phyloP scores from a whole-genome alignment of 2,329 filamentous ascomycete genomes.

The Colletotrichum sp. region DNA sequence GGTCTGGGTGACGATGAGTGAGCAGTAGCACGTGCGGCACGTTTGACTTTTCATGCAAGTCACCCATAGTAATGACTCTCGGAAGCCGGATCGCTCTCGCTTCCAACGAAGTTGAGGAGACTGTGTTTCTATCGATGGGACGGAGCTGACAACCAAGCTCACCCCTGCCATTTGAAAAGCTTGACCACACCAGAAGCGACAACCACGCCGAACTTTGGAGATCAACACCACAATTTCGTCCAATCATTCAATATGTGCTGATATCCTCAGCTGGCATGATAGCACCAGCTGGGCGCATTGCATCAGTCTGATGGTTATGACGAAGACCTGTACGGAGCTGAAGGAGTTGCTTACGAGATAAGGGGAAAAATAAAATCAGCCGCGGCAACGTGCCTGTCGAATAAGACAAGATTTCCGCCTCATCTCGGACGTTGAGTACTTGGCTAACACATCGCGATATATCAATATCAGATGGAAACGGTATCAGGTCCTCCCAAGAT shows the following conservation, averaged over 20 bases:
- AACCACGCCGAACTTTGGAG: fast-evolving
- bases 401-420: fast-evolving
- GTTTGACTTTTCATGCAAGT: not conserved
- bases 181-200: not conserved
- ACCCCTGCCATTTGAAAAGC: not conserved
- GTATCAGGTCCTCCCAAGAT: not conserved
- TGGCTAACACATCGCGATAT: not conserved
- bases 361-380: not conserved
- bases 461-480: no score
- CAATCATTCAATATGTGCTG: not conserved
- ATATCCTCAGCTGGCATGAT: fast-evolving
- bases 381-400: fast-evolving
- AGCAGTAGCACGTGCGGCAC: not conserved
- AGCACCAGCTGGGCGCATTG: fast-evolving
- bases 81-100: not conserved
- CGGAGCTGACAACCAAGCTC: not conserved
- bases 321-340: fast-evolving
- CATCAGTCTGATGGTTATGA: not conserved
- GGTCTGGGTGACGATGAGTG: not conserved
- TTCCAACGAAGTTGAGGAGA: not conserved
- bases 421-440: fast-evolving
- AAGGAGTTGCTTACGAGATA: not conserved
- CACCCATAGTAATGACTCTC: not conserved
- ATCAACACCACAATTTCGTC: fast-evolving
- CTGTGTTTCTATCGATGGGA: not conserved